Conservation (phyloP, 2,329 filamentous ascomycete genomes). For the Neofusicoccum cordaticola region DNA sequence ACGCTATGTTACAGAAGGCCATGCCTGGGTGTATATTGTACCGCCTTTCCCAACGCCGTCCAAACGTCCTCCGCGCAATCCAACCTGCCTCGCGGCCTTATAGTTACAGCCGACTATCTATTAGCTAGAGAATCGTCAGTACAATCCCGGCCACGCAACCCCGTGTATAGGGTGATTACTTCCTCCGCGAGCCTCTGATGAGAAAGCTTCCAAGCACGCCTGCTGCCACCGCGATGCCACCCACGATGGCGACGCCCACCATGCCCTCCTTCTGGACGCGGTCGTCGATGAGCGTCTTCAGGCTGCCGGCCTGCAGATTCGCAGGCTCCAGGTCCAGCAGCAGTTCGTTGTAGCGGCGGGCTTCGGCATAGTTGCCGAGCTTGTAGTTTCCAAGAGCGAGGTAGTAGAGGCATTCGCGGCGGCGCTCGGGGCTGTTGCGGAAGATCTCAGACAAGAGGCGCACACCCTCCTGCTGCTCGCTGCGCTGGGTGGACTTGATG, state of each 20-base stretch:
- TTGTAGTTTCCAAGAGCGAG: conserved; percentile 97
- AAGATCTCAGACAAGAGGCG: conserved; percentile 95
- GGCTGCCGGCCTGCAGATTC: conserved; percentile 85
- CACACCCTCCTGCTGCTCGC: conserved; percentile 91
- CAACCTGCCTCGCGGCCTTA: background rate
- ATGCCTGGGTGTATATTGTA: background rate
- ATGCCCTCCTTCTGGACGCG: conserved; percentile 93
- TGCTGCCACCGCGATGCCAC: conserved; percentile 85
- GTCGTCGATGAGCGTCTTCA: conserved; percentile 87
- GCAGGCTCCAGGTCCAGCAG: conserved; percentile 85
- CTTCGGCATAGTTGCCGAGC: conserved; percentile 94
- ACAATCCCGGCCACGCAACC: background rate
- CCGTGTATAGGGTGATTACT: conserved; percentile 28
- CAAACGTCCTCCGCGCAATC: conserved; percentile 2
- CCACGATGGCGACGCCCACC: conserved; percentile 91
- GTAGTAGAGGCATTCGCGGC: conserved; percentile 97
- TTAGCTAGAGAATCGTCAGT: too few species aligned
- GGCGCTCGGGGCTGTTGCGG: conserved; percentile 84
- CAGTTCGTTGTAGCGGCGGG: conserved; percentile 89
- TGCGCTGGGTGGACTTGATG: conserved; percentile 82
- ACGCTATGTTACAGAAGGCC: conserved; percentile 1
- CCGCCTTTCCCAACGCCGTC: conserved; percentile 6
- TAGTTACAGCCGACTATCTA: too few species aligned
- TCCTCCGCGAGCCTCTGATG: conserved; percentile 70
- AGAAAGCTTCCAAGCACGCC: conserved; percentile 89